phyloP scores from a whole-genome alignment of 345 rosid genomes.

The Acer campestre region DNA sequence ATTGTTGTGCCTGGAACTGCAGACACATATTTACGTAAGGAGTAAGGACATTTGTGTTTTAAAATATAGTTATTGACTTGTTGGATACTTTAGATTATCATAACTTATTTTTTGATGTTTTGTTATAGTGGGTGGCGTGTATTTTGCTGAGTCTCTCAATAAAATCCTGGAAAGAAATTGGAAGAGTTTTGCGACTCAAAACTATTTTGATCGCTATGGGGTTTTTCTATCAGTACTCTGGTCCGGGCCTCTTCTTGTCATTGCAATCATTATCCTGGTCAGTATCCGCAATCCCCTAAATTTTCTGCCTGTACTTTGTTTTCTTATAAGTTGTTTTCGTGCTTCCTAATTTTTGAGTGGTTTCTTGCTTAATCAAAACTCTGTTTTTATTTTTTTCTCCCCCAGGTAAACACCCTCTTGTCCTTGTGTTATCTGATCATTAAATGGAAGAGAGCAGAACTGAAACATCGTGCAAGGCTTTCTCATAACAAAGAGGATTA shows the following conservation, averaged over 20 bases:
- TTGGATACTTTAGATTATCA: neutral
- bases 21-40: neutral
- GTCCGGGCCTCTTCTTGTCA: slow-evolving; percentile 92
- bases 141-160: slow-evolving; percentile 84
- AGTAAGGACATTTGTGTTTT: neutral
- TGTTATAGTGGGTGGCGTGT: slow-evolving; percentile 82
- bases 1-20: neutral
- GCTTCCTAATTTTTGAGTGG: neutral
- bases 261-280: slow-evolving; percentile 84
- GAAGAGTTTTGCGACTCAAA: slow-evolving; percentile 85
- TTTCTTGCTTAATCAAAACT: neutral
- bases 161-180: slow-evolving; percentile 60
- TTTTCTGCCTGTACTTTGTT: slow-evolving; percentile 2
- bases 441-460: slow-evolving; percentile 95
- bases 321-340: neutral
- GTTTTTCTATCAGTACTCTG: slow-evolving; percentile 79
- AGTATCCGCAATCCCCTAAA: slow-evolving; percentile 23
- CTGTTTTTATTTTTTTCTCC: slow-evolving; percentile 15
- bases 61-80: neutral
- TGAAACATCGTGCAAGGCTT: slow-evolving; percentile 82
- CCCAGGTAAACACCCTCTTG: slow-evolving; percentile 85
- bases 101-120: slow-evolving; percentile 16
- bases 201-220: slow-evolving; percentile 89
- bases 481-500: slow-evolving; percentile 76
- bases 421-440: slow-evolving; percentile 80